A percentile compares a stretch with the other conserved stretches of the same genome.
These are phyloP conservation scores for Colletotrichum paranaense DNA, from an alignment of 2,329 filamentous ascomycete genomes.

Conservation along the genomic window DNA sequence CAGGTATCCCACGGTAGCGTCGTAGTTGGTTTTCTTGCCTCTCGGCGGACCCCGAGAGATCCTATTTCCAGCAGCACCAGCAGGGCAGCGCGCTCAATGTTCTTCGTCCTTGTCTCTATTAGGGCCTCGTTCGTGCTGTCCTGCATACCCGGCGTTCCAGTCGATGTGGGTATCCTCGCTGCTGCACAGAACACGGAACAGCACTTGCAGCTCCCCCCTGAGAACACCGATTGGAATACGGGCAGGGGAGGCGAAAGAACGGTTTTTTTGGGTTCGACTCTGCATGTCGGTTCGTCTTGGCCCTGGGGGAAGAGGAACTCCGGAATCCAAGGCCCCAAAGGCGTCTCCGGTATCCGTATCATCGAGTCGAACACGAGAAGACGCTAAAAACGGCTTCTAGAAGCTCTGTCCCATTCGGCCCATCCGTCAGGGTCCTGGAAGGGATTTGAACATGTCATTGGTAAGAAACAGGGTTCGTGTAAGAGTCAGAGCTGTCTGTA, in stretches of 20 bases:
- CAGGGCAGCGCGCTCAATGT: not conserved
- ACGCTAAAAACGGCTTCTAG: conserved; percentile 6
- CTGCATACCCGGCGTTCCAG: not conserved
- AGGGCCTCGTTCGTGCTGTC: not conserved
- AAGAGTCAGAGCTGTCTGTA: not conserved
- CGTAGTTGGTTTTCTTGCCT: not conserved
- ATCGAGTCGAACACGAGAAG: not conserved
- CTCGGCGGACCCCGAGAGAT: not conserved
- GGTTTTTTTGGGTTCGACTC: not conserved
- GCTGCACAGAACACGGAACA: conserved; percentile 5
- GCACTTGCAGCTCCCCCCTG: not conserved
- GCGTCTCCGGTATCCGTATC: not conserved
- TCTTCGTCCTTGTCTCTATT: not conserved
- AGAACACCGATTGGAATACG: conserved; percentile 1
- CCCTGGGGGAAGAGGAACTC: not conserved
- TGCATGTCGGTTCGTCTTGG: conserved; percentile 10
- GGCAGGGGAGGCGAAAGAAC: not conserved
- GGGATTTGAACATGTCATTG: not conserved
- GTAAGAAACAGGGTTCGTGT: not conserved
- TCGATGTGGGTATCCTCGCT: not conserved
- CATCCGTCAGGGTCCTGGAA: not conserved
- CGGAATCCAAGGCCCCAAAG: not conserved
- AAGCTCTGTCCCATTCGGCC: not conserved
- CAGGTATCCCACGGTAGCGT: not conserved
- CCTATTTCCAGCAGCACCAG: not conserved